phyloP scores from a whole-genome alignment of 768 basidiomycete species.

The Psilocybe subaeruginosa region DNA sequence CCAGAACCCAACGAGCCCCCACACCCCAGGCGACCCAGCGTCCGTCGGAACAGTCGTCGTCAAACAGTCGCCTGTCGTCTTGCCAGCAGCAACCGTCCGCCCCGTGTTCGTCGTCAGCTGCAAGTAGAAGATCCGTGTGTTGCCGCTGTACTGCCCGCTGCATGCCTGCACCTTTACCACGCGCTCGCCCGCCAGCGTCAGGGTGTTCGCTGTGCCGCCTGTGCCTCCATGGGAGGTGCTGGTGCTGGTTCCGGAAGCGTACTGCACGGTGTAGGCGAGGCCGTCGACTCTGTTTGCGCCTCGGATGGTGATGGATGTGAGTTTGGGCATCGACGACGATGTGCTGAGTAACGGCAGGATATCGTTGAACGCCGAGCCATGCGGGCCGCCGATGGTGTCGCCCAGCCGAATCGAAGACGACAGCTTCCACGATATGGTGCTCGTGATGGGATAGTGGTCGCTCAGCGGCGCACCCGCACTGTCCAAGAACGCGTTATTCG shows the following conservation, averaged over 20 bases:
- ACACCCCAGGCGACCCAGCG: constrained; percentile 26
- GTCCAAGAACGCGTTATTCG: constrained; percentile 33
- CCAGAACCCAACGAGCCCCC: constrained; percentile 37
- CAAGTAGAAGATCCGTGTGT: constrained; percentile 35
- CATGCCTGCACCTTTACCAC: constrained; percentile 28
- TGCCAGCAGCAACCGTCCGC: constrained; percentile 28
- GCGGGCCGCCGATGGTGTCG: constrained; percentile 36
- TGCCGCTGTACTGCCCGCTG: constrained; percentile 25
- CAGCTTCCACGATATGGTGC: constrained; percentile 31
- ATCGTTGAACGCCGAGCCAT: constrained; percentile 35
- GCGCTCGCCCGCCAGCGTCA: constrained; percentile 30
- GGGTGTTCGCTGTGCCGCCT: constrained; percentile 32
- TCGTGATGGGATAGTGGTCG: constrained; percentile 38
- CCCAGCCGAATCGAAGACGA: constrained; percentile 32
- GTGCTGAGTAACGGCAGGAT: constrained; percentile 23
- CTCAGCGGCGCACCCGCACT: constrained; percentile 31
- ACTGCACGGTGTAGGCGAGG: constrained; percentile 28
- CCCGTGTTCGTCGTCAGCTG: constrained; percentile 33
- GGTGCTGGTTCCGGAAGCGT: constrained; percentile 17
- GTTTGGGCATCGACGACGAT: constrained; percentile 21
- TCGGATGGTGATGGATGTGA: constrained; percentile 33
- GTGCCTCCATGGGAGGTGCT: constrained; percentile 34
- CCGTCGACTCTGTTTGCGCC: constrained; percentile 34
- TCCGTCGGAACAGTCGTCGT: constrained; percentile 31
- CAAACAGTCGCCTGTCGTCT: constrained; percentile 29